Conservation (phyloP, 192 early-diverging fungal genomes). For the Backusella australiensis region DNA sequence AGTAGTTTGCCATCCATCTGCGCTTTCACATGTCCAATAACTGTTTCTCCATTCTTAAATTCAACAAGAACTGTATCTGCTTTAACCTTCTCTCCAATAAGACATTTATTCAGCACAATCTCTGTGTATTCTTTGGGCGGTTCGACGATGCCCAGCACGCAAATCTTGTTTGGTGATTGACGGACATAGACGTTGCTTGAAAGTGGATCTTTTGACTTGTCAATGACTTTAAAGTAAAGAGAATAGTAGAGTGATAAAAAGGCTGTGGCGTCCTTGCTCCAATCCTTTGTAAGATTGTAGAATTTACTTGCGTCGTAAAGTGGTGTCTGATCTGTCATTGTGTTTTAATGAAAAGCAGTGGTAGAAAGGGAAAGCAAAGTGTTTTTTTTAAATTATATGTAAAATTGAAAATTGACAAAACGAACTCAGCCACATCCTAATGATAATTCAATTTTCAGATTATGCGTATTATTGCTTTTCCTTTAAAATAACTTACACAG, state of each 20-base stretch:
- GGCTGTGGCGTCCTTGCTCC: constrained; percentile 1
- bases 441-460: too few relatives aligned
- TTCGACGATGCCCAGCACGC: neutral
- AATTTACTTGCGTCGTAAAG: neutral
- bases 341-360: neutral
- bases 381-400: neutral
- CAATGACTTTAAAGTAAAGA: neutral
- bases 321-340: neutral
- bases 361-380: neutral
- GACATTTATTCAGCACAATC: neutral
- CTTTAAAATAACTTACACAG: neutral
- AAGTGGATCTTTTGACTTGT: neutral
- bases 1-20: constrained; percentile 17
- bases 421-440: neutral
- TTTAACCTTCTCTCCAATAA: constrained; percentile 8
- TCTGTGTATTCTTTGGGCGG: neutral
- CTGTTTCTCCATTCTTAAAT: neutral
- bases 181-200: constrained; percentile 13
- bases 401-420: neutral
- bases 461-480: too few relatives aligned
- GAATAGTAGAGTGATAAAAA: constrained; percentile 14
- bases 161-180: constrained; percentile 22
- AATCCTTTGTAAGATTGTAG: neutral
- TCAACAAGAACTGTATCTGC: neutral
- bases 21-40: neutral